Conservation (phyloP, 805 yeast genomes). For the Saccharomyces eubayanus region DNA sequence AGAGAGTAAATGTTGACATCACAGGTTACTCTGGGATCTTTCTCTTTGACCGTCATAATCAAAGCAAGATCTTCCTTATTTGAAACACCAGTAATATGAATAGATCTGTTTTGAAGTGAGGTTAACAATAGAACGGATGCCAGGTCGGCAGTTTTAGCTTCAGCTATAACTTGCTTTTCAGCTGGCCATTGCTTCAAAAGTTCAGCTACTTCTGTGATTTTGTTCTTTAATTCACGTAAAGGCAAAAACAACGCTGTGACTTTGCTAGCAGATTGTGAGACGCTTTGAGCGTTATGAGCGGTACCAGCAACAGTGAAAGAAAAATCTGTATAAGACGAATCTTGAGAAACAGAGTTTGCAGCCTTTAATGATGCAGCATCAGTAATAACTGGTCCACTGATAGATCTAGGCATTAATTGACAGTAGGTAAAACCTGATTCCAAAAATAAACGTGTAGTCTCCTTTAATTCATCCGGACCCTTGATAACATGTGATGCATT, state of each 20-base stretch:
- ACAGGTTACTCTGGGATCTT: slow-evolving; percentile 76
- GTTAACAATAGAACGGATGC: slow-evolving; percentile 90
- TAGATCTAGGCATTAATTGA: slow-evolving; percentile 66
- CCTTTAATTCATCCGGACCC: slow-evolving; percentile 52
- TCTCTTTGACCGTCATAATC: slow-evolving; percentile 76
- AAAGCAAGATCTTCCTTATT: slow-evolving; percentile 73
- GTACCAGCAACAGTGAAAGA: slow-evolving; percentile 79
- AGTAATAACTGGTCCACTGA: slow-evolving; percentile 50
- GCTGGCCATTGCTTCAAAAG: slow-evolving; percentile 82
- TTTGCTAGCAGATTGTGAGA: slow-evolving; percentile 50
- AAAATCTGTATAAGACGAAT: slow-evolving; percentile 70
- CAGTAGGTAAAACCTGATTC: slow-evolving; percentile 85
- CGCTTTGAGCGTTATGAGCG: slow-evolving; percentile 52
- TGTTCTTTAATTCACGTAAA: slow-evolving; percentile 60
- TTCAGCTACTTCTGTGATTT: slow-evolving; percentile 69
- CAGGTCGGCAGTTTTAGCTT: slow-evolving; percentile 82
- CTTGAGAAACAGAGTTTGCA: slow-evolving; percentile 45
- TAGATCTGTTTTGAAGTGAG: slow-evolving; percentile 72
- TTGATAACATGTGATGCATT: slow-evolving; percentile 39
- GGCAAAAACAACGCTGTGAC: slow-evolving; percentile 81
- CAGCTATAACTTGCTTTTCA: slow-evolving; percentile 78
- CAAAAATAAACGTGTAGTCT: slow-evolving; percentile 60
- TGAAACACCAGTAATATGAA: slow-evolving; percentile 83
- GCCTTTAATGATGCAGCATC: slow-evolving; percentile 58
- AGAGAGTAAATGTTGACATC: slow-evolving; percentile 78